Evolutionary conservation across 148 eudicot genomes (phyloP).

Genomic region (Suaeda aralocaspica): DNA sequence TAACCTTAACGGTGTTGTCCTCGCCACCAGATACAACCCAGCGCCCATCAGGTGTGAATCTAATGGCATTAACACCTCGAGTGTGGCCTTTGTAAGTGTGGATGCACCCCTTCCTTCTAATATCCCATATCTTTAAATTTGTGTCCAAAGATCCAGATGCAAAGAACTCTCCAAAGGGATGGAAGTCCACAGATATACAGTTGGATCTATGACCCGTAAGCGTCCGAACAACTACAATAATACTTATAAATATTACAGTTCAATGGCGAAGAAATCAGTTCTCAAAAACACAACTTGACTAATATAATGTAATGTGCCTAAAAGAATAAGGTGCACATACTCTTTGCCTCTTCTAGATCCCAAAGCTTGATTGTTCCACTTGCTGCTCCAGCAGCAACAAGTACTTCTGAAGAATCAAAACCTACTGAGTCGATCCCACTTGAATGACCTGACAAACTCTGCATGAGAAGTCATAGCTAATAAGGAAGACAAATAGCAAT

Average conservation of each 20-base stretch:
- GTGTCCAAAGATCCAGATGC: constrained; percentile 99
- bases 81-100: constrained; percentile 98
- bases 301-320: constrained; percentile 5
- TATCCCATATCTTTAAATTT: constrained; percentile 98
- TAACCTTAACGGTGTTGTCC: constrained; percentile 95
- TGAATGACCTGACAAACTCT: constrained; percentile 96
- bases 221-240: constrained; percentile 76
- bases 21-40: constrained; percentile 99
- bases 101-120: constrained; percentile 88
- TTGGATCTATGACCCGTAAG: constrained; percentile 96
- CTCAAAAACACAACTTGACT: constrained; percentile 3
- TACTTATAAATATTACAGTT: constrained; percentile 1
- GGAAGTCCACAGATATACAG: constrained; percentile 96
- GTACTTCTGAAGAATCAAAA: constrained; percentile 93
- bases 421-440: constrained; percentile 96
- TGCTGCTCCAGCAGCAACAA: constrained; percentile 99
- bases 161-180: constrained; percentile 98
- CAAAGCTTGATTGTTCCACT: constrained; percentile 98
- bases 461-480: constrained; percentile 24
- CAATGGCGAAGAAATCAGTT: constrained; percentile 1
- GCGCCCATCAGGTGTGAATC: constrained; percentile 99
- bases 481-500: constrained; percentile 8
- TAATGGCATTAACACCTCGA: constrained; percentile 88
- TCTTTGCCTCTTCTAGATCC: constrained; percentile 98
- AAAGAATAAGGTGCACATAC: constrained; percentile 38